Evolutionary conservation across 306 rosid genomes (phyloP), one percentile per base, ranked within the genome.

Genomic region (Luffa aegyptiaca): DNA sequence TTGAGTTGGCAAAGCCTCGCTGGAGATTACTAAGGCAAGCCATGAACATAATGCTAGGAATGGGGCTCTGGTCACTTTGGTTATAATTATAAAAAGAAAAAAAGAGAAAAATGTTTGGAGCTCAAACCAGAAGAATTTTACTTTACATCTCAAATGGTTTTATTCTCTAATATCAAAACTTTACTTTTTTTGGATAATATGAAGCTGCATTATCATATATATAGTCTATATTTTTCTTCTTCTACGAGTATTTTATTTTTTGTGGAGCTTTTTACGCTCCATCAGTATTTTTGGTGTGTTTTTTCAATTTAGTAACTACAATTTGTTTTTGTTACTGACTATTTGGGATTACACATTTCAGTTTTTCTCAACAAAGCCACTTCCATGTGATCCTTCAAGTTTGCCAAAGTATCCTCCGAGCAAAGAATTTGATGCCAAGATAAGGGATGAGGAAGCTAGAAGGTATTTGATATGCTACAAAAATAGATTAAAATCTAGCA

Each of bases 321-420:
- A 75, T 68, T 68, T 81, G 74, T 71, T 52, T 21, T 20, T 55
- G 48, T 49, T 39, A 20, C 13, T 13, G 26, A 51, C 57, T 73
- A 51, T 63, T 49, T 80, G 45, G 83, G 51, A 81, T 83, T 74
- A 44, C 79, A 49, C 65, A 78, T 82, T 79, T 53, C 80, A 95
- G 99, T 93, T 93, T 86, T 95, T 95, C 85, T 85, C 96, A 12
- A 83, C 86, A 37, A 95, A 93, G 80, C 99, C 99, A 79, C 86
- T 93, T 59, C 99, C 99, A 41, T 95, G 99, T 82, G 99, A 95
- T 89, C 96, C 99, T 37, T 90, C 92, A 52, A 95, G 90, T 85
- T 84, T 95, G 88, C 99, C 99, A 13, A 95, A 90, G 88, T 95
- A 95, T 85, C 97, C 99, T 87, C 99, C 99, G 9, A 95, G 99